Evolutionary conservation across 305 asterid genomes (phyloP), one percentile per base, ranked within the genome.

Genomic region (Lippia alba): DNA sequence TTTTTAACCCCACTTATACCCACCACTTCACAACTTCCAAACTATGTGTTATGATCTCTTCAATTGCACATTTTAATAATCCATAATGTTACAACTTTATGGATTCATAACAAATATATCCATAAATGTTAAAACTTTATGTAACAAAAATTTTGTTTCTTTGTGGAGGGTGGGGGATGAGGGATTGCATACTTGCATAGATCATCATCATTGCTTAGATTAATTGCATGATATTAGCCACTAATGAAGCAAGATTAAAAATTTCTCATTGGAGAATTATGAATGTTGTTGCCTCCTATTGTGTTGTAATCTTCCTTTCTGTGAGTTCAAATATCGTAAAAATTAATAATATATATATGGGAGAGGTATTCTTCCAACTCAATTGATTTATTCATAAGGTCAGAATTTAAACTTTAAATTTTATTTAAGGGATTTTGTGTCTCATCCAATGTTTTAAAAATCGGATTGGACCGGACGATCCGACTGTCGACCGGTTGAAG

Each of bases 1-100:
- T 49, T 49, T 49, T 24, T 24, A 45, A 49, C 16, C 55, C 55
- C 55, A 51, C 30, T 17, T 51, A 5, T n/a, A 51, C 56, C 56
- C 24, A 51, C 56, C 56, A 16, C 17, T 51, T 51, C 56, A 18
- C 56, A 51, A 51, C 30, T 51, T 51, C 56, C 56, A 51, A 51
- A 51, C 56, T 4, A 17, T 24, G 16, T 17, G 56, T 51, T 16
- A 51, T 51, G 30, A 51, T 51, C 56, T 51, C 30, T 51, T 51
- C 56, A 16, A 51, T 16, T 17, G 56, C 56, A 51, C 56, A 51
- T 17, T n/a, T 51, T 51, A 51, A 51, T 51, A 51, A 51, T 51
- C 3, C 10, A 44, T 44, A 44, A 8, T 44, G 10, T 39, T 1
- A 7, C 30, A 24, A 24, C 30, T 24, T 24, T 24, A 24, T 24